Percentiles rank a stretch among this genome's conserved stretches.
phyloP scores from a whole-genome alignment of 1,284 basidiomycete species.

The Cutaneotrichosporon mucoides region DNA sequence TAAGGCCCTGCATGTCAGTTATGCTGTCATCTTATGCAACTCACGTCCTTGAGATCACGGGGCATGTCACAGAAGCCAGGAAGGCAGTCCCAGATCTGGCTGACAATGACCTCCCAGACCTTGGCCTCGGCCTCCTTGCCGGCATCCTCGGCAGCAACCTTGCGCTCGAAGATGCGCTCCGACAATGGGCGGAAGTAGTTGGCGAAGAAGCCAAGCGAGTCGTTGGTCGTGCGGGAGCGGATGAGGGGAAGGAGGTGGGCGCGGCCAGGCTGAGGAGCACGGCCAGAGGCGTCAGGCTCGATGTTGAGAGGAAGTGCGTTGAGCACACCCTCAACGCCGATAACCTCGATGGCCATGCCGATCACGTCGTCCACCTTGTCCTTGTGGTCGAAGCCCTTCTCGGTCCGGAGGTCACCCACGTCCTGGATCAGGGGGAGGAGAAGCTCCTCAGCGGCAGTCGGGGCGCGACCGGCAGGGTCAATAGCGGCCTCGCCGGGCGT shows the following conservation, averaged over 20 bases:
- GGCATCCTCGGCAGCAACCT: constrained; percentile 66
- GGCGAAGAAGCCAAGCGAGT: constrained; percentile 80
- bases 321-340: constrained; percentile 80
- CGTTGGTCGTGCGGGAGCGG: constrained; percentile 67
- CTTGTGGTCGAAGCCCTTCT: constrained; percentile 85
- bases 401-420: constrained; percentile 68
- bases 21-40: neutral
- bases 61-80: constrained; percentile 69
- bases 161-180: constrained; percentile 84
- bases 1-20: constrained; percentile 52
- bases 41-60: constrained; percentile 61
- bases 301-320: constrained; percentile 77
- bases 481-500: constrained; percentile 21
- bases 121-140: constrained; percentile 79
- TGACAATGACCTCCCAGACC: constrained; percentile 86
- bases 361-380: constrained; percentile 80
- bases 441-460: constrained; percentile 66
- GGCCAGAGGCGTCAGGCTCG: constrained; percentile 60
- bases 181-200: constrained; percentile 89
- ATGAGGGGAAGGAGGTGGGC: constrained; percentile 92
- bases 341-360: constrained; percentile 73
- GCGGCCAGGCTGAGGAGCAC: constrained; percentile 54
- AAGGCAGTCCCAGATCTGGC: constrained; percentile 79
- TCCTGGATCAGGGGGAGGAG: constrained; percentile 69
- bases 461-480: constrained; percentile 55